These are phyloP conservation scores for Magnaporthiopsis incrustans DNA, from an alignment of 2,329 filamentous ascomycete species.

Conservation along the genomic window DNA sequence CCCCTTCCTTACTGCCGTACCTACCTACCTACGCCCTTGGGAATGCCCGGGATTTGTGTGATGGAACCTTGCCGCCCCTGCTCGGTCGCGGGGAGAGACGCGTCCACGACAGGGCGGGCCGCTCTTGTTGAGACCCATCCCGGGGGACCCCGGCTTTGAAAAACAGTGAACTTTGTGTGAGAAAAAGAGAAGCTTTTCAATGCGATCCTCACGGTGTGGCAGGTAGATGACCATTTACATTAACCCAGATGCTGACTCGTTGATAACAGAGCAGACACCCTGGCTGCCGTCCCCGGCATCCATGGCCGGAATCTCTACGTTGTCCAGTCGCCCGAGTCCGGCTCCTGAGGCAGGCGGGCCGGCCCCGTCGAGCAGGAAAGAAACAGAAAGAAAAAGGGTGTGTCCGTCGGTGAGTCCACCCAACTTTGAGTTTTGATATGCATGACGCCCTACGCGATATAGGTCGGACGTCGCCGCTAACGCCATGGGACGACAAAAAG, in stretches of 20 bases:
- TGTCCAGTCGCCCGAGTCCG: background rate
- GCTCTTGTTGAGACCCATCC: too few species aligned
- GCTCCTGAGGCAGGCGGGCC: background rate
- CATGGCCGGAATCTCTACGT: background rate
- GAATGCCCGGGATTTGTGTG: too few species aligned
- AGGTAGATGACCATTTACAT: too few species aligned
- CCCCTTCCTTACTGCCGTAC: too few species aligned
- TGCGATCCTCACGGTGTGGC: too few species aligned
- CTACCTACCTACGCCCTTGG: too few species aligned
- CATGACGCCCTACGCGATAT: background rate
- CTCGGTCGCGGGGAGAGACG: too few species aligned
- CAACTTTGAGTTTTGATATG: background rate
- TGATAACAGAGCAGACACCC: background rate
- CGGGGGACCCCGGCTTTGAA: too few species aligned
- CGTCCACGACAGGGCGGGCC: background rate
- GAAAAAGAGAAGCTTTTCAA: too few species aligned
- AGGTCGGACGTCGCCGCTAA: background rate
- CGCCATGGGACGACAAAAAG: background rate
- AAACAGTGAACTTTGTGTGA: too few species aligned
- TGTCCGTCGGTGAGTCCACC: too few species aligned
- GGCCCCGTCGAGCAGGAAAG: background rate
- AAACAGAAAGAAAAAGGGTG: background rate
- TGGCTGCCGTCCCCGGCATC: background rate
- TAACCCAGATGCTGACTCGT: background rate
- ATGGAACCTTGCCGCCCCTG: too few species aligned